Evolutionary conservation across 2,329 filamentous ascomycete genomes (phyloP).

Genomic region (Proliferodiscus dingleyae): DNA sequence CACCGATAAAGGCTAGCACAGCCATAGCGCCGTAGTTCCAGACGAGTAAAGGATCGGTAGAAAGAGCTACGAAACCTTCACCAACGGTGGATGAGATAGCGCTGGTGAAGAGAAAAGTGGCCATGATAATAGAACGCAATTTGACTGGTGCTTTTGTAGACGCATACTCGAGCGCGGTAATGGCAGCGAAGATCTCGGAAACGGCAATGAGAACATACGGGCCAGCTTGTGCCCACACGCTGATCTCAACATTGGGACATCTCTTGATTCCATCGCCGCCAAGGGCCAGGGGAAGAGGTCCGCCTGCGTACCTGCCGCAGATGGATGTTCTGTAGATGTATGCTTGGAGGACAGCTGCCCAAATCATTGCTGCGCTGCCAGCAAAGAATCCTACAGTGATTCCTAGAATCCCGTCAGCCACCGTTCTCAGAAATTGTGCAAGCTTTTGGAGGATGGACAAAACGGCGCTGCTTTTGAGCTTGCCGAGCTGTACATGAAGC

Average conservation of each 20-base stretch:
- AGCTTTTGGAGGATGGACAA: neutral
- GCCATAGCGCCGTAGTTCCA: conserved; percentile 69
- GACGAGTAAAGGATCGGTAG: conserved; percentile 59
- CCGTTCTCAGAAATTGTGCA: neutral
- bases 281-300: conserved; percentile 29
- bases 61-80: conserved; percentile 60
- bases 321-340: conserved; percentile 60
- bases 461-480: no score
- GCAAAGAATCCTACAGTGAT: conserved; percentile 67
- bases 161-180: conserved; percentile 68
- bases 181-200: conserved; percentile 52
- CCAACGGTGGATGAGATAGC: conserved; percentile 66
- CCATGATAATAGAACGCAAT: conserved; percentile 73
- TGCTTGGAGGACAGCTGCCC: conserved; percentile 51
- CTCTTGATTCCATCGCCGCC: conserved; percentile 41
- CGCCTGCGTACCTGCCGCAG: conserved; percentile 53
- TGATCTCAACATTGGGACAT: conserved; percentile 52
- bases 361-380: conserved; percentile 56
- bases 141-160: conserved; percentile 74
- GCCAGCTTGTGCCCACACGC: conserved; percentile 55
- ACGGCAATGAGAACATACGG: conserved; percentile 46
- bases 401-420: conserved; percentile 28
- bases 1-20: conserved; percentile 57
- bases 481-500: neutral
- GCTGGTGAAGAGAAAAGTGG: conserved; percentile 65